Evolutionary conservation across 805 yeast species (phyloP), one percentile per base, ranked within the genome.

Genomic region (Ogataea saltuana): DNA sequence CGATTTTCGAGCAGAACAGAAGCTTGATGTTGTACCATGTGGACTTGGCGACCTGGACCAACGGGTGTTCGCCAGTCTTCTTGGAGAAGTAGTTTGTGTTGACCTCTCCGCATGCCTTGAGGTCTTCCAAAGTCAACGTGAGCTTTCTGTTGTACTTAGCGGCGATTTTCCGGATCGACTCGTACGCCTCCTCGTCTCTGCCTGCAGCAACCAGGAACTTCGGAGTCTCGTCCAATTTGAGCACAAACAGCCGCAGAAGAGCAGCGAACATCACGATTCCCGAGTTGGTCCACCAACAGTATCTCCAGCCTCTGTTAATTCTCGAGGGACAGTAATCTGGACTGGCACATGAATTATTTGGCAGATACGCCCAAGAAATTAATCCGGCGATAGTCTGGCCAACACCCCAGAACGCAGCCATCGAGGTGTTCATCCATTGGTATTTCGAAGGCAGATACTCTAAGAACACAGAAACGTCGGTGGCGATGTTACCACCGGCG

Each of bases 271-370:
- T 43, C 3, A 80, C 81, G 43, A 80, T 61, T 3, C 74, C 81
- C 11, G 81, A 77, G 54, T 77, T 71, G 13, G 74, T 67, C 56
- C 69, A 77, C 69, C 78, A 75, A 37, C 70, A 66, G 59, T 80
- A 80, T 54, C 85, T 61, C 85, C 85, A 80, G 39, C 85, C 85
- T 63, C 73, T 70, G 59, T 80, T 80, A 26, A 65, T 57, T 11
- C 53, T 44, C 8, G 75, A 65, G 22, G 68, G 66, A 56, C 85
- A 80, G 30, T 64, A 33, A n/a, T 56, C 69, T 7, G 58, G 56
- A 61, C 68, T 55, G 15, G 63, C 58, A 55, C 85, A 78, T 4
- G 78, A 72, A 46, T 66, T 66, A 45, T 73, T 69, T 11, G 80
- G 72, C 36, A 80, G 62, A 42, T 75, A 72, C 0, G 78, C 83